Evolutionary conservation across 139 green algal genomes (phyloP).

Genomic region (Haematococcus sp.): DNA sequence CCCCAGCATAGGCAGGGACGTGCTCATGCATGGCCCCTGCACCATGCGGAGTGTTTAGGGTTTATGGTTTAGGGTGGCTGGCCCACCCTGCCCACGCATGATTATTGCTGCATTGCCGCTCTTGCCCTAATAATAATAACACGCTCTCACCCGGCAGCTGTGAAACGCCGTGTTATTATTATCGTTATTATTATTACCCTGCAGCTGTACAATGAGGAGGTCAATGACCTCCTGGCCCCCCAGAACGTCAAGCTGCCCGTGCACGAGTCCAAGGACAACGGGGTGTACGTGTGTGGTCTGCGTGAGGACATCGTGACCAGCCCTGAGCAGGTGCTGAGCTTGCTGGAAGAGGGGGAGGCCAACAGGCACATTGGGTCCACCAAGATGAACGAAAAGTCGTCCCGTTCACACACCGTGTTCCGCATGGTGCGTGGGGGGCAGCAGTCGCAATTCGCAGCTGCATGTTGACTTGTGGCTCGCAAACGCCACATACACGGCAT

Average conservation of each 20-base stretch:
- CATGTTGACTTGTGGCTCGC: no score
- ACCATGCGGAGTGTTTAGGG: no score
- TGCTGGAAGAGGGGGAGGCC: slow-evolving; percentile 78
- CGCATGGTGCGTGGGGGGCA: slow-evolving; percentile 76
- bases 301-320: slow-evolving; percentile 89
- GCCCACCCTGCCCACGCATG: no score
- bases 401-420: slow-evolving; percentile 92
- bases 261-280: slow-evolving; percentile 80
- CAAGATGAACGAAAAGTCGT: slow-evolving; percentile 93
- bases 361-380: slow-evolving; percentile 89
- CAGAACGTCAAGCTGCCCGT: slow-evolving; percentile 81
- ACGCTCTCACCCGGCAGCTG: no score
- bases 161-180: neutral
- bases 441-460: no score
- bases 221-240: slow-evolving; percentile 88
- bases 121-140: no score
- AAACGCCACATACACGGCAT: neutral
- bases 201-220: slow-evolving; percentile 98
- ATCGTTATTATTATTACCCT: neutral
- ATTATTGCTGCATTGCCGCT: no score
- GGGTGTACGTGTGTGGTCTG: slow-evolving; percentile 89
- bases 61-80: no score
- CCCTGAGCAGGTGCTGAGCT: slow-evolving; percentile 71
- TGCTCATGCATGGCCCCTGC: no score
- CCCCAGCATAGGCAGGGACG: neutral